Evolutionary conservation across 176 grass and related monocot genomes (phyloP).

Genomic region (Guadua angustifolia): DNA sequence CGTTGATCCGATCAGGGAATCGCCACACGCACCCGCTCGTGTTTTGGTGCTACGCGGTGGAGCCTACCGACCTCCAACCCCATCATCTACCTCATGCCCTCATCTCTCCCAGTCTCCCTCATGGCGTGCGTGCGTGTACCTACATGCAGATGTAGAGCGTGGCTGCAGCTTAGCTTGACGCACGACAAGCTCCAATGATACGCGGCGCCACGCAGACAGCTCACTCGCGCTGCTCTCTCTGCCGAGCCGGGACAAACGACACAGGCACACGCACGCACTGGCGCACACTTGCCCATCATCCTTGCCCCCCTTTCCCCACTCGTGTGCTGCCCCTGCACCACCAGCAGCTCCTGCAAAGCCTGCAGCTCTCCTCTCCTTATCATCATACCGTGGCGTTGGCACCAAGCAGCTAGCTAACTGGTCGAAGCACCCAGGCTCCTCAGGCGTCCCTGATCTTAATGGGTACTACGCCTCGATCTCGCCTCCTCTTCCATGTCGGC

Average conservation of each 20-base stretch:
- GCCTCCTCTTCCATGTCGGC: background rate
- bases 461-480: slow-evolving; percentile 33
- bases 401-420: slow-evolving; percentile 7
- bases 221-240: slow-evolving; percentile 17
- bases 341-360: slow-evolving; percentile 28
- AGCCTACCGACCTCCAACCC: background rate
- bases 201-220: slow-evolving; percentile 22
- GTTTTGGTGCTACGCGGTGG: background rate
- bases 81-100: background rate
- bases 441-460: slow-evolving; percentile 38
- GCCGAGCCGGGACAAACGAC: background rate
- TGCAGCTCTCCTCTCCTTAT: background rate
- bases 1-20: background rate
- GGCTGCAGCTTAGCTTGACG: background rate
- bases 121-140: background rate
- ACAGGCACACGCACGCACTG: background rate
- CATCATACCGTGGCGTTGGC: slow-evolving; percentile 30
- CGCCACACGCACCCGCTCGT: background rate
- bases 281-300: slow-evolving; percentile 23
- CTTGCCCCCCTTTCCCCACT: slow-evolving; percentile 34
- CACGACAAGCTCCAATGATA: slow-evolving; percentile 43
- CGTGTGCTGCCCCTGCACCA: slow-evolving; percentile 22
- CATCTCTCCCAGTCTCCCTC: background rate
- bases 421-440: background rate
- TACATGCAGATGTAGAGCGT: background rate